phyloP scores from a whole-genome alignment of 768 basidiomycete species.

The Leccinum sublutescens region DNA sequence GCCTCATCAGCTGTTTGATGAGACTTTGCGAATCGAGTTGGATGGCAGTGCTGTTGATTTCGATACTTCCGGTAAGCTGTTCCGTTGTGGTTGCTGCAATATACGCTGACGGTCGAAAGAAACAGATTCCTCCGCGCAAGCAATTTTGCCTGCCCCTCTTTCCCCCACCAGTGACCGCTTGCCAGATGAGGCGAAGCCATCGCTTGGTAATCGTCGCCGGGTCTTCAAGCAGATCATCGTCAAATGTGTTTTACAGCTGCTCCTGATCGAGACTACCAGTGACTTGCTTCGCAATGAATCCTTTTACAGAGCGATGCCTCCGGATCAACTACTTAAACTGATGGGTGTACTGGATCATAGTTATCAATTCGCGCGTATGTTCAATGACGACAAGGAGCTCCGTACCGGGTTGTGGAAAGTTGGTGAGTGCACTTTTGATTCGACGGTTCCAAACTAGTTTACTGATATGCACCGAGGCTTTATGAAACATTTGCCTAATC shows the following conservation, averaged over 20 bases:
- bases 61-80: constrained; percentile 41
- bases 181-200: constrained; percentile 48
- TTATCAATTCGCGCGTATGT: constrained; percentile 95
- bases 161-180: constrained; percentile 66
- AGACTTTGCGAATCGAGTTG: constrained; percentile 81
- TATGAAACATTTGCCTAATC: constrained; percentile 98
- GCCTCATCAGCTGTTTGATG: constrained; percentile 95
- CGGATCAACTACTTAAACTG: constrained; percentile 86
- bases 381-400: constrained; percentile 98
- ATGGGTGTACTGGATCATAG: constrained; percentile 97
- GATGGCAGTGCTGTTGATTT: constrained; percentile 56
- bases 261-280: constrained; percentile 96
- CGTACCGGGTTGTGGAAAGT: constrained; percentile 99
- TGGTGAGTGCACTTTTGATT: constrained; percentile 54
- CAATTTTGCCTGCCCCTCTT: constrained; percentile 85
- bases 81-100: background rate
- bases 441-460: background rate
- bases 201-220: constrained; percentile 68
- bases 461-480: constrained; percentile 61
- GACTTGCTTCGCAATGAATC: constrained; percentile 90
- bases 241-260: constrained; percentile 95
- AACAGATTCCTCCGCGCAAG: constrained; percentile 56
- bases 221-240: constrained; percentile 99
- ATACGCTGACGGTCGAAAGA: constrained; percentile 7
- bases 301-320: constrained; percentile 91